These are phyloP conservation scores for Tulasnella sp. DNA, from an alignment of 768 basidiomycete species.

Conservation along the genomic window DNA sequence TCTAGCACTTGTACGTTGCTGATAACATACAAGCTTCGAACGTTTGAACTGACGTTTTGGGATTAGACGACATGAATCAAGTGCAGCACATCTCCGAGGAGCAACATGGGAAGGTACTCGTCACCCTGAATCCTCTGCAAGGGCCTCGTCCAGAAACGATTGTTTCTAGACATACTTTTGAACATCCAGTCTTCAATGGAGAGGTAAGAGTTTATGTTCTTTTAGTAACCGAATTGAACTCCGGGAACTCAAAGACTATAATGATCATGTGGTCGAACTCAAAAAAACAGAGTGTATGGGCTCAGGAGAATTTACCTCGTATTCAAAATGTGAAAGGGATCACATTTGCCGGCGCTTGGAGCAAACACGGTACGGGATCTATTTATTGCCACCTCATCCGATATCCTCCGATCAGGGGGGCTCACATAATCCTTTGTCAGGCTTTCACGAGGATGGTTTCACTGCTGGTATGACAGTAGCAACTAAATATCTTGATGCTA, in stretches of 20 bases:
- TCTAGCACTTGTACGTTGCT: constrained; percentile 35
- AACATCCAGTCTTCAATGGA: constrained; percentile 52
- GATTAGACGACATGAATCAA: constrained; percentile 57
- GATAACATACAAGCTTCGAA: background rate
- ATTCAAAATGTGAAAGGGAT: constrained; percentile 55
- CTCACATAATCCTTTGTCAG: constrained; percentile 20
- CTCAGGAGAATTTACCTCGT: constrained; percentile 38
- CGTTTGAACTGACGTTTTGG: background rate
- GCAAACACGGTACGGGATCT: constrained; percentile 34
- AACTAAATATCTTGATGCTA: constrained; percentile 15
- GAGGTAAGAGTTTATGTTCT: constrained; percentile 27
- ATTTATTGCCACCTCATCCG: background rate
- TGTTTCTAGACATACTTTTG: constrained; percentile 44
- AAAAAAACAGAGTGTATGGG: constrained; percentile 18
- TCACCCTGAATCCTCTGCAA: constrained; percentile 62
- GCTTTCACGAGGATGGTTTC: constrained; percentile 76
- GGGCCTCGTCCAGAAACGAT: constrained; percentile 37
- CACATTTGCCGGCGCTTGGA: constrained; percentile 57
- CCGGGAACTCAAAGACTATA: background rate
- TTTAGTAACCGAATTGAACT: background rate
- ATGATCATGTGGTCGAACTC: background rate
- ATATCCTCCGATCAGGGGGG: background rate
- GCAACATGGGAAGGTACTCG: constrained; percentile 47
- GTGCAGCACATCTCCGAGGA: constrained; percentile 51
- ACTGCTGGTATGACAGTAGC: constrained; percentile 32